Conservation (phyloP, 129 eudicot genomes). For the Cynara cardunculus region DNA sequence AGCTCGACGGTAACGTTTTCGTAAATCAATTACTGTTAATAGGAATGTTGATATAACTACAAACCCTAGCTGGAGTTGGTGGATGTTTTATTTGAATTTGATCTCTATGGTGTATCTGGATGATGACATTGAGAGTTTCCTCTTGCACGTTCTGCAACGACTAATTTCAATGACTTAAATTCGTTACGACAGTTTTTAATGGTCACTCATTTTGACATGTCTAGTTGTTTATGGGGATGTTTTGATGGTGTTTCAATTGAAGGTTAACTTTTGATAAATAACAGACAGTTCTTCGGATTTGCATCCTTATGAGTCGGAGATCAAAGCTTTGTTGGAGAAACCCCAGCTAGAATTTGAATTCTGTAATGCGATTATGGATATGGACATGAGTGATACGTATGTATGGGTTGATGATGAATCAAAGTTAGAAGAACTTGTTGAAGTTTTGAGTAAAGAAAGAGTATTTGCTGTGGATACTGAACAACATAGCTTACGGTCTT, state of each 20-base stretch:
- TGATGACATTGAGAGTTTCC: background rate
- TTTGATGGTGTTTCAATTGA: constrained; percentile 9
- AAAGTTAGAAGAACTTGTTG: constrained; percentile 56
- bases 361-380: constrained; percentile 20
- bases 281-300: constrained; percentile 37
- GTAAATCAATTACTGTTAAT: background rate
- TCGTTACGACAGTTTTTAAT: background rate
- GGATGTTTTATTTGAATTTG: background rate
- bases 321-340: constrained; percentile 44
- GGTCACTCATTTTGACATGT: constrained; percentile 4
- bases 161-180: background rate
- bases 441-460: constrained; percentile 58
- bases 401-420: constrained; percentile 73
- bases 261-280: constrained; percentile 3
- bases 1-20: constrained; percentile 32
- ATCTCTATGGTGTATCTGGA: background rate
- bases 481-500: constrained; percentile 83
- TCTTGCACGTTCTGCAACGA: background rate
- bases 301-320: constrained; percentile 73
- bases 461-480: constrained; percentile 90
- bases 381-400: constrained; percentile 38
- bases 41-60: background rate
- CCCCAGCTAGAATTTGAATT: constrained; percentile 31
- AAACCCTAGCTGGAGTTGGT: constrained; percentile 27
- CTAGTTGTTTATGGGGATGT: background rate